Conservation (phyloP, 2,329 filamentous ascomycete species). For the Aureobasidium subglaciale region DNA sequence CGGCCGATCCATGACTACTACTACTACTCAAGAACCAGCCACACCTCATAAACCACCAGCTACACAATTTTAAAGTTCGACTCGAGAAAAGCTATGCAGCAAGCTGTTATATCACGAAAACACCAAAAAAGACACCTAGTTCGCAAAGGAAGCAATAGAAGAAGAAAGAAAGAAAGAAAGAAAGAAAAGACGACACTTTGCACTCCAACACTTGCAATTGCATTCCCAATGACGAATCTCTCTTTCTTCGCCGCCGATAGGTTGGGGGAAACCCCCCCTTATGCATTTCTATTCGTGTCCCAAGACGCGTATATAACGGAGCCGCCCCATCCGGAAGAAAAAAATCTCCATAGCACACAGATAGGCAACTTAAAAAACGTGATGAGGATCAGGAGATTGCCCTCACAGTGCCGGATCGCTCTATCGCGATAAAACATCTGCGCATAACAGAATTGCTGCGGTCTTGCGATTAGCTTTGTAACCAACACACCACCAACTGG, state of each 20-base stretch:
- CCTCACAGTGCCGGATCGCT: too few relatives aligned
- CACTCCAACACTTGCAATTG: neutral
- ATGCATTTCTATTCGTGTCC: neutral
- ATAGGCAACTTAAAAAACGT: neutral
- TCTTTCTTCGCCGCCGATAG: neutral
- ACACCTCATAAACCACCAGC: neutral
- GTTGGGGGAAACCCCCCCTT: neutral
- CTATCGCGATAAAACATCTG: too few relatives aligned
- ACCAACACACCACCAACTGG: too few relatives aligned
- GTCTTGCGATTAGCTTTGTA: too few relatives aligned
- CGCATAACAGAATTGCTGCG: too few relatives aligned
- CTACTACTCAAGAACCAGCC: neutral
- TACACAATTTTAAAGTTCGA: too few relatives aligned
- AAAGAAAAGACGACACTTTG: neutral
- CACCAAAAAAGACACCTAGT: too few relatives aligned
- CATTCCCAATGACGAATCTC: neutral
- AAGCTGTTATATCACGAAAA: too few relatives aligned
- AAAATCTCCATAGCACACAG: too few relatives aligned
- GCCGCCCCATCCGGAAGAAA: slow-evolving; percentile 1
- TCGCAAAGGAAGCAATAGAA: too few relatives aligned
- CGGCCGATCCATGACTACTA: neutral
- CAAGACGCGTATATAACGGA: slow-evolving; percentile 7
- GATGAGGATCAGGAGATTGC: neutral
- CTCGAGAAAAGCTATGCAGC: too few relatives aligned
- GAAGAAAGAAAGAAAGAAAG: neutral